Conservation (phyloP, 2,329 filamentous ascomycete genomes). For the Hypocrella siamensis region DNA sequence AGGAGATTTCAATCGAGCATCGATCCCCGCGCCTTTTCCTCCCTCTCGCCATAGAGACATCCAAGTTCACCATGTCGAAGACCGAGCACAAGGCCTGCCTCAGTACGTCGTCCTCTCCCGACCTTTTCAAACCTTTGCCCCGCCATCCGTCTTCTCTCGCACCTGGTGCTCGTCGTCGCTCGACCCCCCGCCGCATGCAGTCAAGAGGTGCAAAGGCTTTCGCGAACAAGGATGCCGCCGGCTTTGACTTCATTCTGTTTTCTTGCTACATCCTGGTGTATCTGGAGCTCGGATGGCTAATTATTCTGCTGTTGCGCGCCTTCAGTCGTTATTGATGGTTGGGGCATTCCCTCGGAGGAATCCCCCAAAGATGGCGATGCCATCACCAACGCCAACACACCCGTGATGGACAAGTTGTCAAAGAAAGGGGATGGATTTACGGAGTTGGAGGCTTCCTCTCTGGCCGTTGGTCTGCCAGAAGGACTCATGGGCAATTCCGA, state of each 20-base stretch:
- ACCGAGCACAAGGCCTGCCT: constrained; percentile 46
- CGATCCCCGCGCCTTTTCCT: background rate
- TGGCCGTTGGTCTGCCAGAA: constrained; percentile 89
- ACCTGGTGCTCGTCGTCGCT: background rate
- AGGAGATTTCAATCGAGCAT: too few species aligned
- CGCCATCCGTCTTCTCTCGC: constrained; percentile 4
- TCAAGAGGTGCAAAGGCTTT: background rate
- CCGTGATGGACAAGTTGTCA: constrained; percentile 85
- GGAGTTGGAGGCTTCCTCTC: constrained; percentile 86
- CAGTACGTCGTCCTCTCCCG: constrained; percentile 33
- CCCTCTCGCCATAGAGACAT: background rate
- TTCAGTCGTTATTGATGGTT: constrained; percentile 95
- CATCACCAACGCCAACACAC: constrained; percentile 84
- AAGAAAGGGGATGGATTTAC: constrained; percentile 72
- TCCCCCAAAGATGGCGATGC: constrained; percentile 86
- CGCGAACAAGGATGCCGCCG: background rate
- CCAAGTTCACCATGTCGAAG: constrained; percentile 28
- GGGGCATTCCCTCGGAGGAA: constrained; percentile 71
- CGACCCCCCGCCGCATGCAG: background rate
- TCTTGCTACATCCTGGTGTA: constrained; percentile 38
- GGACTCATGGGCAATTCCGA: constrained; percentile 98
- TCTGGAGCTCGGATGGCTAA: constrained; percentile 43
- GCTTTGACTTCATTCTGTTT: constrained; percentile 25
- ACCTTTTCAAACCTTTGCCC: constrained; percentile 11
- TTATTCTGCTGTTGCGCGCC: constrained; percentile 31